phyloP scores from a whole-genome alignment of 176 grass and related monocot species.

The Oryza punctata region DNA sequence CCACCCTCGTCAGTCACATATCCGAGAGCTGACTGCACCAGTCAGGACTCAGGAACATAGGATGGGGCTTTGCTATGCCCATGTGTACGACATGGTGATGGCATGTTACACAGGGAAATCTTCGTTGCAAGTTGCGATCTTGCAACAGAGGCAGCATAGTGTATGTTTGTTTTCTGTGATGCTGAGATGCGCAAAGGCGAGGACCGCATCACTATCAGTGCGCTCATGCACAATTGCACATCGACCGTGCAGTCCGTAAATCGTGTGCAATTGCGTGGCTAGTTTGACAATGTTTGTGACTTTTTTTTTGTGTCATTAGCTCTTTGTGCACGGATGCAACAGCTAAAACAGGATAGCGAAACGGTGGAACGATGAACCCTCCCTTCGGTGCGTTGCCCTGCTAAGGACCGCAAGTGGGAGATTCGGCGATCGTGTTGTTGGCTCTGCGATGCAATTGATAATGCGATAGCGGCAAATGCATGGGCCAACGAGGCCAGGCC shows the following conservation, averaged over 20 bases:
- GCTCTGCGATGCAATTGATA: neutral
- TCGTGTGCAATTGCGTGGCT: neutral
- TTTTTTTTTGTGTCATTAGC: neutral
- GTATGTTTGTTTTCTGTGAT: neutral
- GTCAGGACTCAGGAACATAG: neutral
- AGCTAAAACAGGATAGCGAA: neutral
- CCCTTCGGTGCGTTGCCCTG: neutral
- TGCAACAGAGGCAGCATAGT: neutral
- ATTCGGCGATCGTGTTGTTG: neutral
- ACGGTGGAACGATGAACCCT: neutral
- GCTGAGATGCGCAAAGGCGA: neutral
- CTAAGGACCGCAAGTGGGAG: neutral
- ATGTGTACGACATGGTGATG: neutral
- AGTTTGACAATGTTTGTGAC: neutral
- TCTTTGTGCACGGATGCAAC: neutral
- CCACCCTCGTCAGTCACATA: neutral
- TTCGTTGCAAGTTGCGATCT: neutral
- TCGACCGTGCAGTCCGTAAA: neutral
- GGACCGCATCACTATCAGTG: too few relatives aligned
- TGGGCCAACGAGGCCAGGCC: constrained; percentile 22
- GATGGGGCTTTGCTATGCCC: neutral
- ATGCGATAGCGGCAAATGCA: neutral
- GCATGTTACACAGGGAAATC: constrained; percentile 25
- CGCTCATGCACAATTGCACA: neutral
- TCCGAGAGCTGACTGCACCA: neutral